Conservation (phyloP, 495 filamentous ascomycete species). For the Aspergillus campestris region DNA sequence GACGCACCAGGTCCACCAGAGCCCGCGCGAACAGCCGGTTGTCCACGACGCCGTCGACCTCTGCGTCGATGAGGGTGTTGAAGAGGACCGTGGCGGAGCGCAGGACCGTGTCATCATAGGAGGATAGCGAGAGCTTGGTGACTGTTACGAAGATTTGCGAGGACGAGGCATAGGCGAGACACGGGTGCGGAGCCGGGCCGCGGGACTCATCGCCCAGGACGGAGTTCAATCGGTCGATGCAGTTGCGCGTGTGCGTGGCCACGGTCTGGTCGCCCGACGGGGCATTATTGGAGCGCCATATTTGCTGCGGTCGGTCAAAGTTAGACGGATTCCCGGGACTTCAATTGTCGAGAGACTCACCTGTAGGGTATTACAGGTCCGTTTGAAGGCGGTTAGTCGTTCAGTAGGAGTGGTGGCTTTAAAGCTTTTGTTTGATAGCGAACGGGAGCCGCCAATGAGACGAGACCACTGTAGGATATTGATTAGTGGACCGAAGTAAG, state of each 20-base stretch:
- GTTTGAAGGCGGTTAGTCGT: conserved; percentile 83
- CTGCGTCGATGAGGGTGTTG: conserved; percentile 84
- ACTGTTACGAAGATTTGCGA: conserved; percentile 82
- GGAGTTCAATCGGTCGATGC: conserved; percentile 60
- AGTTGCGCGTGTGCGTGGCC: conserved; percentile 41
- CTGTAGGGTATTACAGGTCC: conserved; percentile 75
- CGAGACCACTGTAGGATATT: conserved; percentile 64
- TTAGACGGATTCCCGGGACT: conserved; percentile 4
- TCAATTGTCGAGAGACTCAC: conserved; percentile 35
- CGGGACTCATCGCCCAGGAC: conserved; percentile 85
- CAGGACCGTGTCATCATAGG: conserved; percentile 71
- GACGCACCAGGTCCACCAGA: conserved; percentile 66
- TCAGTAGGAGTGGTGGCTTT: conserved; percentile 69
- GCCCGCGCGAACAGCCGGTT: conserved; percentile 74
- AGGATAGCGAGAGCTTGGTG: conserved; percentile 72
- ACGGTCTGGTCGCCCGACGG: conserved; percentile 42
- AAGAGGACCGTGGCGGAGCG: conserved; percentile 77
- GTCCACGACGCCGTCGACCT: conserved; percentile 87
- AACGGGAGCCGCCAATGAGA: conserved; percentile 73
- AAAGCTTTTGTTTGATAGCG: conserved; percentile 52
- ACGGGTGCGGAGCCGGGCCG: conserved; percentile 78
- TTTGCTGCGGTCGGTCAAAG: conserved; percentile 45
- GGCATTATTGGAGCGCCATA: conserved; percentile 61
- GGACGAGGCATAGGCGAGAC: conserved; percentile 71
- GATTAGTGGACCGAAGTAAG: conserved; percentile 8